phyloP scores from a whole-genome alignment of 805 yeast species.

The Tanozyma kutaoensis region DNA sequence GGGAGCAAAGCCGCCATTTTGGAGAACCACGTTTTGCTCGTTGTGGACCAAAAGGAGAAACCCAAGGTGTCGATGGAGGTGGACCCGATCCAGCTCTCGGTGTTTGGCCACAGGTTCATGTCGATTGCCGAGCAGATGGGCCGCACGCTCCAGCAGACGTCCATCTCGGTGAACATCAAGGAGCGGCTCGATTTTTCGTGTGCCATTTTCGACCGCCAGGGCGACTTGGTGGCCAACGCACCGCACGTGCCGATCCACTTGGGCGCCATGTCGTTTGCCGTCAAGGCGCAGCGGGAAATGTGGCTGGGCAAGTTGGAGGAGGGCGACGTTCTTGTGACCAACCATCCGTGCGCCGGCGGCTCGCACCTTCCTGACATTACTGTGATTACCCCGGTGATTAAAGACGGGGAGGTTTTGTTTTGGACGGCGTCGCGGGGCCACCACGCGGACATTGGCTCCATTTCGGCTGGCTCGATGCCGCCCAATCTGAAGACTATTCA shows the following conservation, averaged over 20 bases:
- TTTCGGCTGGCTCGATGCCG: conserved; percentile 89
- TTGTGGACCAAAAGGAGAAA: conserved; percentile 9
- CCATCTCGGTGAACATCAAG: conserved; percentile 74
- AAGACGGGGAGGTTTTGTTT: conserved; percentile 41
- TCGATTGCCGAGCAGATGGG: conserved; percentile 91
- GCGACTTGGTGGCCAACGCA: conserved; percentile 78
- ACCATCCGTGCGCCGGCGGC: conserved; percentile 79
- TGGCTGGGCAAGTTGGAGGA: conserved; percentile 54
- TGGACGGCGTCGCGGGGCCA: conserved; percentile 93
- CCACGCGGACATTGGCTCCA: conserved; percentile 93
- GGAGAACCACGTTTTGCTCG: conserved; percentile 48
- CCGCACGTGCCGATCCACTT: conserved; percentile 83
- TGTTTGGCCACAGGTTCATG: conserved; percentile 77
- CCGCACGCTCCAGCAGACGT: conserved; percentile 60
- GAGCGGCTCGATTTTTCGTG: conserved; percentile 78
- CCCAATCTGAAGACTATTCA: conserved; percentile 74
- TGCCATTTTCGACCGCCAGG: conserved; percentile 65
- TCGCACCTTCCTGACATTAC: conserved; percentile 87
- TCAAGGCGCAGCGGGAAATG: conserved; percentile 45
- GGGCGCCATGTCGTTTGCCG: conserved; percentile 78
- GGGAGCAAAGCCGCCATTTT: conserved; percentile 40
- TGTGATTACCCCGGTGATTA: conserved; percentile 80
- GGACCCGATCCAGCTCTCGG: conserved; percentile 64
- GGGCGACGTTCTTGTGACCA: conserved; percentile 69
- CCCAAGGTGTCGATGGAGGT: conserved; percentile 17